Evolutionary conservation across 371 early-diverging fungal genomes (phyloP).

Genomic region (Zychaea mexicana): DNA sequence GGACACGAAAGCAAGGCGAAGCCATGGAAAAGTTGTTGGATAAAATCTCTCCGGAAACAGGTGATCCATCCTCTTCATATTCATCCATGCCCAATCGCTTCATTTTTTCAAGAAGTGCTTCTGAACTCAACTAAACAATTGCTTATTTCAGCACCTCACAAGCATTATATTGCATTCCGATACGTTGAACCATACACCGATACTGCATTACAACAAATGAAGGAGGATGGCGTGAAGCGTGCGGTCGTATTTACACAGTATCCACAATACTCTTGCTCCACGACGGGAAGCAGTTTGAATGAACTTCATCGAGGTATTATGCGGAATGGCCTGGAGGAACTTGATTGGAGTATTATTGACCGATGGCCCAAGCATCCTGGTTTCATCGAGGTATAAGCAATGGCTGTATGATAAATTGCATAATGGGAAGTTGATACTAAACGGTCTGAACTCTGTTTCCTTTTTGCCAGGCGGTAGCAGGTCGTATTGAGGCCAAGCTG

Average conservation of each 20-base stretch:
- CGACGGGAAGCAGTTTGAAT: constrained; percentile 93
- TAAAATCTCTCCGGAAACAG: constrained; percentile 77
- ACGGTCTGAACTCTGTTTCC: too few species aligned
- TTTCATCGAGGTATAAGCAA: constrained; percentile 68
- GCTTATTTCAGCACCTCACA: constrained; percentile 76
- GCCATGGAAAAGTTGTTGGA: constrained; percentile 81
- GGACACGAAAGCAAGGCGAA: constrained; percentile 89
- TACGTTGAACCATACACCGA: constrained; percentile 86
- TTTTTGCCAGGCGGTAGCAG: constrained; percentile 61
- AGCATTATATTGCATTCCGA: constrained; percentile 91
- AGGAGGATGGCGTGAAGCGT: constrained; percentile 78
- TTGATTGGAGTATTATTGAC: constrained; percentile 93
- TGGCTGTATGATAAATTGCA: background rate
- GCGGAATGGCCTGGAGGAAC: constrained; percentile 61
- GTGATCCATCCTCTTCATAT: constrained; percentile 23
- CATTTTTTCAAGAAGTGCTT: background rate
- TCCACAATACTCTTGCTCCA: constrained; percentile 96
- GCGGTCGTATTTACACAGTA: constrained; percentile 94
- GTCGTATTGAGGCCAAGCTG: constrained; percentile 73
- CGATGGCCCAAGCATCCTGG: constrained; percentile 91
- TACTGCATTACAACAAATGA: constrained; percentile 76
- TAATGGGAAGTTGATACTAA: too few species aligned
- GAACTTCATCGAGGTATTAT: constrained; percentile 76
- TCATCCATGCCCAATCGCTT: background rate
- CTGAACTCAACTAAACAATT: background rate